A percentile compares a stretch with the other conserved stretches of the same genome.
phyloP scores from a whole-genome alignment of 2,329 filamentous ascomycete species.

The Waltergamsia citrina region DNA sequence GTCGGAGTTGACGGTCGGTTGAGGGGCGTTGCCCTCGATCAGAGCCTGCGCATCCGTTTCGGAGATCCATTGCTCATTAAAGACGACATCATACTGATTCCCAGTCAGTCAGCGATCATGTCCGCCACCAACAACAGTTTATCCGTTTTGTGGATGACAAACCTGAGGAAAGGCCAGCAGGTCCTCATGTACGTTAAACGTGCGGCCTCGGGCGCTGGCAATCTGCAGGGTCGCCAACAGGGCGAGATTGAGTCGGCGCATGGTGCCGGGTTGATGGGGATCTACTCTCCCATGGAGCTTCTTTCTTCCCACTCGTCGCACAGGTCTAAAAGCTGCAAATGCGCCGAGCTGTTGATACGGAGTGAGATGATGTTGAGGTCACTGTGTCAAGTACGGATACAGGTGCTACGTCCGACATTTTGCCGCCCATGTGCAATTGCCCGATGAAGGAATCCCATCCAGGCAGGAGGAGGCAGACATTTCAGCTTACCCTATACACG shows the following conservation, averaged over 20 bases:
- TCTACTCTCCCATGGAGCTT: conserved; percentile 1
- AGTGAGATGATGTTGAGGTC: conserved; percentile 2
- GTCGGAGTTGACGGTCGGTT: conserved; percentile 28
- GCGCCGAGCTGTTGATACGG: too few relatives aligned
- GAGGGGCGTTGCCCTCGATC: conserved; percentile 31
- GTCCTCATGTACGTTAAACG: conserved; percentile 84
- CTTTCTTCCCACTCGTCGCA: too few relatives aligned
- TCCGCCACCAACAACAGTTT: too few relatives aligned
- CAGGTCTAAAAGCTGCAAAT: too few relatives aligned
- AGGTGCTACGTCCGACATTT: background rate
- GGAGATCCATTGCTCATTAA: conserved; percentile 62
- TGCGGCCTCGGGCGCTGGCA: conserved; percentile 36
- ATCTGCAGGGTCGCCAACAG: conserved; percentile 35
- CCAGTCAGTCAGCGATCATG: conserved; percentile 1
- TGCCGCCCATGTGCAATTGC: background rate
- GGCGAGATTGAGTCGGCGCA: conserved; percentile 39
- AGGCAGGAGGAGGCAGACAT: too few relatives aligned
- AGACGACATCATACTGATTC: conserved; percentile 67
- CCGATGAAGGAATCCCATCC: too few relatives aligned
- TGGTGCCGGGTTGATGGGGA: conserved; percentile 20
- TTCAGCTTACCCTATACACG: too few relatives aligned
- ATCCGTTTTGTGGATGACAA: conserved; percentile 20
- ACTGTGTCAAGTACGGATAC: conserved; percentile 5
- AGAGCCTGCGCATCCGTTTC: conserved; percentile 59
- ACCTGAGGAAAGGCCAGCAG: conserved; percentile 81